Evolutionary conservation across 169 alveolate genomes (phyloP), one percentile per base, ranked within the genome.

Genomic region (Cryptosporidium felis): DNA sequence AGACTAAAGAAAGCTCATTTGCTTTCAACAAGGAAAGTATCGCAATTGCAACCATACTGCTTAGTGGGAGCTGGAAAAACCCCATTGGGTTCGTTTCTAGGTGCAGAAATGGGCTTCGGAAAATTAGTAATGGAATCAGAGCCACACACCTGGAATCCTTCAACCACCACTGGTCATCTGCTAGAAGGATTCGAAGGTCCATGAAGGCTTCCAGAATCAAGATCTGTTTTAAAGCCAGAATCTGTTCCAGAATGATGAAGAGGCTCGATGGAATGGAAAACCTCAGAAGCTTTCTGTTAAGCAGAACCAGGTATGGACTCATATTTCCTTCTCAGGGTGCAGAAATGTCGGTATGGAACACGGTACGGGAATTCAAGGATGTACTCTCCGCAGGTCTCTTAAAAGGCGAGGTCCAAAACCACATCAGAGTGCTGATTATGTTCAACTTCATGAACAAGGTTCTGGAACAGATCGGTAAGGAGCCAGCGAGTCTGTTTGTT

Each of bases 1-100:
- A 74, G 5, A 9, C 4, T 30, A 53, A 40, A 38, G 23, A 74
- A 5, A 47, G 38, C 6, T 44, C 32, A 6, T 28, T 26, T 10
- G 44, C n/a, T 21, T 32, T 21, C 14, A 74, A 41, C 42, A 53
- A 53, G 28, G 85, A 74, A 42, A 58, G 58, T 14, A 53, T 56
- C 1, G 66, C 40, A 1, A 56, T 74, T 21, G 63, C 58, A 1
- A 36, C 85, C 26, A 34, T 74, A 9, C 23, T 74, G 28, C 18
- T 74, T 9, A 74, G 85, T 74, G 44, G 65, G 0, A 74, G 41
- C 21, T 74, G 85, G 85, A 74, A 56, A 38, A 49, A 74, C 41
- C 65, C 85, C 14, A 30, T 53, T 14, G 23, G 41, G 5, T 74
- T 74, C 23, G 56, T 74, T 4, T 21, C 46, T 47, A 26, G 44